A percentile compares a stretch with the other conserved stretches of the same genome.
Conservation (phyloP, 108 stramenopile genomes). For the Bacterosira constricta region DNA sequence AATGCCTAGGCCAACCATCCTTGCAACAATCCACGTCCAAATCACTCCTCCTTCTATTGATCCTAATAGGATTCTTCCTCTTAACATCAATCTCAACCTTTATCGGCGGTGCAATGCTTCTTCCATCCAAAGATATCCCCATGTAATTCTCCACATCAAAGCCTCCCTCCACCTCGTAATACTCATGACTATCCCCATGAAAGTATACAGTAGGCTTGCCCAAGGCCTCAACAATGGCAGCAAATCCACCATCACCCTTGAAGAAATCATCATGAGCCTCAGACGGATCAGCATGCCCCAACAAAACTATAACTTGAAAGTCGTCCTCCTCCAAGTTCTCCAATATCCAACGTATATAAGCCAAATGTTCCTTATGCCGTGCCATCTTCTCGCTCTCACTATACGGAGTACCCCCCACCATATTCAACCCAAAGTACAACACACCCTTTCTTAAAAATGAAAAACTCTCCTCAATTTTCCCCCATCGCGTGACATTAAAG, state of each 20-base stretch:
- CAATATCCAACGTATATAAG: neutral
- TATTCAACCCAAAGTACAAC: slow-evolving; percentile 69
- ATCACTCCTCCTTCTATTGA: slow-evolving; percentile 22
- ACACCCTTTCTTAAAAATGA: slow-evolving; percentile 61
- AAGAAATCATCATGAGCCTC: slow-evolving; percentile 43
- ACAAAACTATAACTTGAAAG: slow-evolving; percentile 52
- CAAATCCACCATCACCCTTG: slow-evolving; percentile 12
- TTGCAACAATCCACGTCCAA: slow-evolving; percentile 44
- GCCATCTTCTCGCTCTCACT: slow-evolving; percentile 46
- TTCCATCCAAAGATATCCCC: slow-evolving; percentile 46
- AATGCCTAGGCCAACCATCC: slow-evolving; percentile 33
- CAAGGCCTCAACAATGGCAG: slow-evolving; percentile 20
- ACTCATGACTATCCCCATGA: slow-evolving; percentile 57
- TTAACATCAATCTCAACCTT: slow-evolving; percentile 33
- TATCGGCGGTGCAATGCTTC: slow-evolving; percentile 24
- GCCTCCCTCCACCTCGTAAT: slow-evolving; percentile 35
- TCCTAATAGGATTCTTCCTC: slow-evolving; percentile 31
- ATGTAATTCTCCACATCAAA: slow-evolving; percentile 38
- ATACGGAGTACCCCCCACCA: slow-evolving; percentile 48
- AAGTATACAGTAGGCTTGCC: slow-evolving; percentile 64
- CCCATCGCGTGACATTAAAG: slow-evolving; percentile 44
- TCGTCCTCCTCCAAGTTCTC: slow-evolving; percentile 18
- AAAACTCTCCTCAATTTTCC: slow-evolving; percentile 56
- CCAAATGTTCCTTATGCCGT: neutral
- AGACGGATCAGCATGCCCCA: slow-evolving; percentile 58